These are phyloP conservation scores for Colletotrichum graminicola DNA, from an alignment of 2,329 filamentous ascomycete genomes.

Conservation along the genomic window DNA sequence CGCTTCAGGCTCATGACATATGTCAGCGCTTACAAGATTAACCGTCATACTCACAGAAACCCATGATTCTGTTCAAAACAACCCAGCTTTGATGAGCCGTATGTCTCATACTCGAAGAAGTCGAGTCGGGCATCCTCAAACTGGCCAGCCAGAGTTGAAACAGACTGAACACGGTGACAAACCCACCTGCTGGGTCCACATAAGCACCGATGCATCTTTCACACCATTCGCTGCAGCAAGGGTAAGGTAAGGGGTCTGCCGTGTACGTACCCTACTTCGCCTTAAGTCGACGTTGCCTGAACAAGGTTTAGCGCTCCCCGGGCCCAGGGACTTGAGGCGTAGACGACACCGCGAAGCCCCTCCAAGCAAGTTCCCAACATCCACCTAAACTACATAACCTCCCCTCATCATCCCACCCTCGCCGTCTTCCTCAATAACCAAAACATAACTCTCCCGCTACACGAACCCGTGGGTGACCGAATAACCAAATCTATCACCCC, in stretches of 20 bases:
- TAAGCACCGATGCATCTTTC: conserved; percentile 13
- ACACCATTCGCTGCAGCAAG: conserved; percentile 25
- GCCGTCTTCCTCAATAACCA: neutral
- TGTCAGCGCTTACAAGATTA: neutral
- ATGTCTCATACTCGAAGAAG: neutral
- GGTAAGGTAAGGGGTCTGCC: conserved; percentile 14
- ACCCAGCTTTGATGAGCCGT: neutral
- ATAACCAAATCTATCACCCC: neutral
- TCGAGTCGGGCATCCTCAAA: conserved; percentile 13
- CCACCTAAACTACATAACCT: conserved; percentile 13
- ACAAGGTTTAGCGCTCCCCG: conserved; percentile 20
- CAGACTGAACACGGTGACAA: conserved; percentile 34
- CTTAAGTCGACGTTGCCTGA: conserved; percentile 6
- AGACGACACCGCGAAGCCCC: conserved; percentile 22
- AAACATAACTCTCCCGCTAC: neutral
- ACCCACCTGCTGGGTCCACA: conserved; percentile 14
- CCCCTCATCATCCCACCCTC: conserved; percentile 9
- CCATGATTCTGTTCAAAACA: neutral
- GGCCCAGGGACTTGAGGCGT: conserved; percentile 19
- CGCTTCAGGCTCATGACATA: neutral
- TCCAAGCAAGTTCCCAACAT: conserved; percentile 16
- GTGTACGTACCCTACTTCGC: conserved; percentile 14
- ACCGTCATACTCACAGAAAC: neutral
- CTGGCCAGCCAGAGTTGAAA: conserved; percentile 14
- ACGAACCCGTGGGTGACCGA: neutral